These are phyloP conservation scores for Dendryphion nanum DNA, from an alignment of 2,329 filamentous ascomycete genomes.

Conservation along the genomic window DNA sequence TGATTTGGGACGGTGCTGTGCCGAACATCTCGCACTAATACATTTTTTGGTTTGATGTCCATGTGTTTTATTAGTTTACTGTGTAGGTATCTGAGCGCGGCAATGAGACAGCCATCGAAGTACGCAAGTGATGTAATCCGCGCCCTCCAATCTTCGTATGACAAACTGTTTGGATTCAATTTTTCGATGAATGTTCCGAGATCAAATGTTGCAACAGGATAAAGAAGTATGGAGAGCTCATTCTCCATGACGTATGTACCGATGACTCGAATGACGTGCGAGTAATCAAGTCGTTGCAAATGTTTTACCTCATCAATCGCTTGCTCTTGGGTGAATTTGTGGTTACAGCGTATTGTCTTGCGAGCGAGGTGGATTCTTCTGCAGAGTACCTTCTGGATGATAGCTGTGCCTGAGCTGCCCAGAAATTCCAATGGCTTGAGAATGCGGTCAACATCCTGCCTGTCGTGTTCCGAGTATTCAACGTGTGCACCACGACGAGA, in stretches of 20 bases:
- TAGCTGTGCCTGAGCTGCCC: conserved; percentile 8
- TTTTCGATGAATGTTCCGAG: conserved; percentile 12
- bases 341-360: conserved; percentile 15
- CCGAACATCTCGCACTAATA: conserved; percentile 11
- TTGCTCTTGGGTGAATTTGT: conserved; percentile 7
- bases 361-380: conserved; percentile 12
- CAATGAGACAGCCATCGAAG: conserved; percentile 12
- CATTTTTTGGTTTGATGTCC: conserved; percentile 25
- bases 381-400: conserved; percentile 15
- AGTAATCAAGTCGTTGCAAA: conserved; percentile 10
- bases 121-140: neutral
- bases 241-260: conserved; percentile 15
- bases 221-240: conserved; percentile 16
- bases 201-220: conserved; percentile 15
- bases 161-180: neutral
- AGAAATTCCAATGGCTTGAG: conserved; percentile 6
- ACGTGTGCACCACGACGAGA: conserved; percentile 16
- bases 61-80: conserved; percentile 16
- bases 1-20: neutral
- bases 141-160: neutral
- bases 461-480: conserved; percentile 7
- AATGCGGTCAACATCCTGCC: neutral
- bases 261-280: conserved; percentile 15
- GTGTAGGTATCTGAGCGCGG: conserved; percentile 14
- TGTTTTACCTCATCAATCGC: conserved; percentile 16